Percentiles rank a stretch among this genome's conserved stretches.
phyloP scores from a whole-genome alignment of 2,329 filamentous ascomycete species.

The Penicillium crustosum region DNA sequence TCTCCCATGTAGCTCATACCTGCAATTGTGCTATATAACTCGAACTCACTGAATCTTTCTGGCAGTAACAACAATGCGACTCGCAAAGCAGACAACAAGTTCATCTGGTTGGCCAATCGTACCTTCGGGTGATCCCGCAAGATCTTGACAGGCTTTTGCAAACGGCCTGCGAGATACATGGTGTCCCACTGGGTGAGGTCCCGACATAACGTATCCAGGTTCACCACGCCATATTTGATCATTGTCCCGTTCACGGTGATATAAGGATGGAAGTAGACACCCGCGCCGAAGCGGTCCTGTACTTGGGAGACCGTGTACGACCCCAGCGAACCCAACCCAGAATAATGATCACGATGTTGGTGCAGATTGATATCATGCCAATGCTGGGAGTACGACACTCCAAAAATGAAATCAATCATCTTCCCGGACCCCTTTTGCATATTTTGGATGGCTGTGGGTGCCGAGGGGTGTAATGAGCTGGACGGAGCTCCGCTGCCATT shows the following conservation, averaged over 20 bases:
- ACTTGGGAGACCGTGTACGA: conserved; percentile 81
- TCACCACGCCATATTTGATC: conserved; percentile 98
- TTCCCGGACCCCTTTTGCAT: conserved; percentile 86
- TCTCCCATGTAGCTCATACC: conserved; percentile 93
- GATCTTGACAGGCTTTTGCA: conserved; percentile 98
- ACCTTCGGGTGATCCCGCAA: conserved; percentile 89
- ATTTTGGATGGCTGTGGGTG: conserved; percentile 75
- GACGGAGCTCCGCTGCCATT: conserved; percentile 46
- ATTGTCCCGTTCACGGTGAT: conserved; percentile 91
- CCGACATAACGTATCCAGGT: conserved; percentile 80
- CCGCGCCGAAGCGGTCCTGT: conserved; percentile 85
- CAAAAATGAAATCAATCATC: conserved; percentile 99
- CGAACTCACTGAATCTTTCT: conserved; percentile 76
- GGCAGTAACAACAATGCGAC: conserved; percentile 86
- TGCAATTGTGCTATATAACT: conserved; percentile 88
- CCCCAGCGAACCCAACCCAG: conserved; percentile 75
- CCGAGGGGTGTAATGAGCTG: conserved; percentile 67
- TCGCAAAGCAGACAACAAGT: conserved; percentile 85
- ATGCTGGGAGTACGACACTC: conserved; percentile 89
- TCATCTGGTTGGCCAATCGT: conserved; percentile 91
- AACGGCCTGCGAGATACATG: conserved; percentile 88
- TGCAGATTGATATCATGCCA: conserved; percentile 92
- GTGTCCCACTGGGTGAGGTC: conserved; percentile 92
- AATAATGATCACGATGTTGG: conserved; percentile 91
- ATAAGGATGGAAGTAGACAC: conserved; percentile 97